These are phyloP conservation scores for Globisporangium alternatum DNA, from an alignment of 352 stramenopile genomes.

Conservation along the genomic window DNA sequence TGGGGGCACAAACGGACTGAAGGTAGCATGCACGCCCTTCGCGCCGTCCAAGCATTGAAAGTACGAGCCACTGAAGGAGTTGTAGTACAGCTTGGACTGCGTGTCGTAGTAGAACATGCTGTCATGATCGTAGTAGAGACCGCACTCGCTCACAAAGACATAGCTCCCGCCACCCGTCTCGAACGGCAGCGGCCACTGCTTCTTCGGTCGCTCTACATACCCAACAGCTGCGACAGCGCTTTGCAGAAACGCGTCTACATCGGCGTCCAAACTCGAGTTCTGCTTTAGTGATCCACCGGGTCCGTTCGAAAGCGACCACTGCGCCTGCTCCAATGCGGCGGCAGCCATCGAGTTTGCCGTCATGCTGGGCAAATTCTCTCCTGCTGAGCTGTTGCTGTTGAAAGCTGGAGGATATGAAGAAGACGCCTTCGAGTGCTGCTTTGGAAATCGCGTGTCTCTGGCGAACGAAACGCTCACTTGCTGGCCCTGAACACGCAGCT, in stretches of 20 bases:
- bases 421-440: constrained; percentile 17
- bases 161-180: constrained; percentile 78
- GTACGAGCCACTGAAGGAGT: constrained; percentile 64
- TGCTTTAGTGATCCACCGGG: constrained; percentile 29
- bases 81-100: constrained; percentile 74
- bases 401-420: not conserved
- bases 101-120: constrained; percentile 86
- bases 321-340: constrained; percentile 73
- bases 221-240: constrained; percentile 53
- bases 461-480: constrained; percentile 60
- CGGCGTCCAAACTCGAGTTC: constrained; percentile 27
- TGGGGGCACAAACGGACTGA: constrained; percentile 47
- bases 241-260: constrained; percentile 61
- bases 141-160: constrained; percentile 58
- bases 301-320: constrained; percentile 74
- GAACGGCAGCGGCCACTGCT: constrained; percentile 73
- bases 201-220: constrained; percentile 68
- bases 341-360: constrained; percentile 45
- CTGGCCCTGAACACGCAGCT: constrained; percentile 34
- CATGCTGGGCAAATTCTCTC: not conserved
- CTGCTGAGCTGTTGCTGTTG: not conserved
- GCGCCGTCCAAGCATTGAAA: constrained; percentile 37
- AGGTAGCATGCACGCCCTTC: constrained; percentile 28
- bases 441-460: constrained; percentile 31
- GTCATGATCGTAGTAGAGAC: constrained; percentile 77